Evolutionary conservation across 2,329 filamentous ascomycete species (phyloP), one percentile per base, ranked within the genome.

Genomic region (Cordyceps tenuipes): DNA sequence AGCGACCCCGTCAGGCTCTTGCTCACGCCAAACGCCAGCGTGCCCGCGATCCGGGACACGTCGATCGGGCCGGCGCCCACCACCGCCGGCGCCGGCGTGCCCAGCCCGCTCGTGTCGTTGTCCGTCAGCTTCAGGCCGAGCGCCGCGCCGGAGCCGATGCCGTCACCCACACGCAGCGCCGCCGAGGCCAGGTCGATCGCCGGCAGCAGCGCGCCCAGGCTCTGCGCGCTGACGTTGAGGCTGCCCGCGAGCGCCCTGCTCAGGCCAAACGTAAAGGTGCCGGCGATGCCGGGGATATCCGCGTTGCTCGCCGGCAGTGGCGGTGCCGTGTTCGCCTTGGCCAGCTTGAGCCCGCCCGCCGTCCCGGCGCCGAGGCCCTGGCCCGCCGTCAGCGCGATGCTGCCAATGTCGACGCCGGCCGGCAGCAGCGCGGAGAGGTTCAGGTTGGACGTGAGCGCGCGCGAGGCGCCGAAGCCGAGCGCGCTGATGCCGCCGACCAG

Each of bases 391-490:
- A 39, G 36, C 1, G 57, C 62, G 13, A 61, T 21, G 3, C 56
- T 34, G 21, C 48, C 62, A 5, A 63, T 23, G n/a, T 63, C 57
- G 9, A 51, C 29, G 10, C 44, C 53, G 19, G 21, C 21, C 34
- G 60, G 47, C 34, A 63, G 62, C 29, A 62, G 29, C 17, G 62
- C 48, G 21, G 51, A 44, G 19, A 60, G 34, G 61, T 70, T 64
- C 36, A 71, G 47, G 60, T 65, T 70, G 36, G 63, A 62, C 0
- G 66, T 58, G 26, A 71, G 53, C 15, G 69, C 64, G 34, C 64
- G 63, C 5, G 66, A 67, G 12, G 68, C 59, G 7, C 65, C 69
- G 50, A 71, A 71, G 19, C 66, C 69, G 26, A 71, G 67, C 3
- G 63, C 67, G 19, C 67, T 65, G 9, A 64, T 54, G 7, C 67